These are phyloP conservation scores for Erysimum cheiri DNA, from an alignment of 441 rosid species.

Conservation along the genomic window DNA sequence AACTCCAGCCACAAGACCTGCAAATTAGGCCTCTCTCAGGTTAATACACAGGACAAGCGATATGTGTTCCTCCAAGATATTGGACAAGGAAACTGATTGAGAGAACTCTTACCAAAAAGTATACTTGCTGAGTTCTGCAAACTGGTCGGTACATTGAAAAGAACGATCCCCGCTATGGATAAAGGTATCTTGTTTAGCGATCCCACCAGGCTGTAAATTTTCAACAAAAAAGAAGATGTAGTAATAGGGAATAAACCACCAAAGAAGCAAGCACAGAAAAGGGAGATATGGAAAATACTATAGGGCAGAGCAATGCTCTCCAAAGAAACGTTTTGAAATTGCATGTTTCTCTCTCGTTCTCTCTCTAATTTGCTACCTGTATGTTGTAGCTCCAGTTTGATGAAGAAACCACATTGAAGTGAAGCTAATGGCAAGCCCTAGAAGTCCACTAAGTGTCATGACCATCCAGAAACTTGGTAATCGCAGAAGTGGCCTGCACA, in stretches of 20 bases:
- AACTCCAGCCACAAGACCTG: slow-evolving; percentile 93
- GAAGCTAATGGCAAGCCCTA: slow-evolving; percentile 97
- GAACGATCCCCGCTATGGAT: slow-evolving; percentile 82
- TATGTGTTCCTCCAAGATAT: slow-evolving; percentile 1
- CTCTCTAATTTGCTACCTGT: slow-evolving; percentile 62
- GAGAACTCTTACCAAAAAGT: slow-evolving; percentile 70
- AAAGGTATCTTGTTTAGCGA: slow-evolving; percentile 95
- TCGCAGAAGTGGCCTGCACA: slow-evolving; percentile 82
- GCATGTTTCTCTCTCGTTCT: neutral
- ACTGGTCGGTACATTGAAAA: slow-evolving; percentile 93
- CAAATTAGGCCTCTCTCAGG: slow-evolving; percentile 27
- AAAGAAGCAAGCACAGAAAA: neutral
- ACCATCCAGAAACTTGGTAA: slow-evolving; percentile 90
- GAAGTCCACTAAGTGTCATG: slow-evolving; percentile 86
- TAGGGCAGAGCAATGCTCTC: neutral
- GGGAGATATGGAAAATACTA: slow-evolving; percentile 1
- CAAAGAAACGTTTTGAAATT: neutral
- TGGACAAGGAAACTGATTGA: neutral
- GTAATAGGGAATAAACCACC: neutral
- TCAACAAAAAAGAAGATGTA: slow-evolving; percentile 28
- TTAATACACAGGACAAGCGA: slow-evolving; percentile 8
- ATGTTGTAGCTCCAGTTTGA: slow-evolving; percentile 99
- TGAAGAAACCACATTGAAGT: slow-evolving; percentile 99
- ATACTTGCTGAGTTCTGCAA: slow-evolving; percentile 93
- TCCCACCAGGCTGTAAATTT: slow-evolving; percentile 84